These are phyloP conservation scores for Dactylorhiza incarnata DNA, from an alignment of 106 monocot genomes.

Conservation along the genomic window DNA sequence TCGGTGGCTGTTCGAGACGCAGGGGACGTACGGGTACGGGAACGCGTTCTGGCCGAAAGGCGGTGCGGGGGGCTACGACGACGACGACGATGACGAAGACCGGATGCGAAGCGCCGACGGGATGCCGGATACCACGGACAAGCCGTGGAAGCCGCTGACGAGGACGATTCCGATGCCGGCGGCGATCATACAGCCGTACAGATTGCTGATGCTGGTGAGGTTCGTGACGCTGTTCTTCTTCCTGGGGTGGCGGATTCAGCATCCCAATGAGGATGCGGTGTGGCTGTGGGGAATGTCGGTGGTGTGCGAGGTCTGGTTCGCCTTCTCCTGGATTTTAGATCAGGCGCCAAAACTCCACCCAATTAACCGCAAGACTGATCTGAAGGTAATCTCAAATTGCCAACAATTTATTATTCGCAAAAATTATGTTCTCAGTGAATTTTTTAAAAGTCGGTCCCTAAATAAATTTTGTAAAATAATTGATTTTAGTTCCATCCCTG, in stretches of 20 bases:
- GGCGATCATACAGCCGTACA: constrained; percentile 29
- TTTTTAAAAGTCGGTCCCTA: too few species aligned
- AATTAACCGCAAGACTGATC: constrained; percentile 46
- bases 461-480: too few species aligned
- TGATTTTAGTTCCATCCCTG: too few species aligned
- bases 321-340: constrained; percentile 68
- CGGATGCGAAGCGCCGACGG: constrained; percentile 8
- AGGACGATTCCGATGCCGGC: constrained; percentile 27
- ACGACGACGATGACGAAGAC: constrained; percentile 12
- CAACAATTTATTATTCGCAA: too few species aligned
- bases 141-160: constrained; percentile 66
- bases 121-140: constrained; percentile 39
- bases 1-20: constrained; percentile 60
- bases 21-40: constrained; percentile 59
- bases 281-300: constrained; percentile 48
- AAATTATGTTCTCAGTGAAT: too few species aligned
- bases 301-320: constrained; percentile 63
- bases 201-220: constrained; percentile 30
- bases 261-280: constrained; percentile 45
- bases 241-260: constrained; percentile 39
- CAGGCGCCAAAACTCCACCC: constrained; percentile 55
- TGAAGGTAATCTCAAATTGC: not conserved
- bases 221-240: constrained; percentile 34
- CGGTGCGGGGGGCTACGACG: constrained; percentile 13
- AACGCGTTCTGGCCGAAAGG: constrained; percentile 50